Base-by-base conservation (phyloP, 2,329 filamentous ascomycete species). In the Cladophialophora exuberans region DNA sequence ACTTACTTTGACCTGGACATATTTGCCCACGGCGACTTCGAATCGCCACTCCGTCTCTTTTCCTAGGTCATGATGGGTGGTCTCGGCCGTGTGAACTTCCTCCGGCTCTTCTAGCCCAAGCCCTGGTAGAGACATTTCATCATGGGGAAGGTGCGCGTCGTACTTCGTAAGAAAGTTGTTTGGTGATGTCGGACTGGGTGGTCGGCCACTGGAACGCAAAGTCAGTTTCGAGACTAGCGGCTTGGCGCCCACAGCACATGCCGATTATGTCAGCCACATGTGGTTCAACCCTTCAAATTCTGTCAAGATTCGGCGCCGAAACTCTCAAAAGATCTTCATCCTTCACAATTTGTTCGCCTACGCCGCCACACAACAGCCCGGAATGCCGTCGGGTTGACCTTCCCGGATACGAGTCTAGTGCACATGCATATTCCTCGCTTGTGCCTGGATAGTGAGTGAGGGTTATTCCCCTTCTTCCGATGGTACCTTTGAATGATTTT, bases 31-130 rank as follows among this genome's bases (percentile, higher is more conserved):
- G 9, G 85, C 80, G 39, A 90, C 85, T 67, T 89, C 81, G 73
- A 93, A 93, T 46, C 89, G 83, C 85, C 88, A 93, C 79, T 93
- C 89, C 66, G 83, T 86, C 62, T 82, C 83, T 52, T 83, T 80
- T 46, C 79, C 76, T 60, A 93, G 81, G 60, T 73, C 76, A 56
- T 82, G 76, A 46, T 79, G 70, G 23, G 72, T 70, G 35, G 72
- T 70, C 42, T 74, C 71, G 59, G 70, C 65, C 31, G 66, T 68
- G 56, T 66, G 66, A 23, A 54, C 54, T 51, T 73, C 73, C 72
- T 85, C 84, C 66, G 83, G 76, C 57, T 83, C 81, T 50, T 86
- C 83, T 68, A 89, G 83, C 64, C 87, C 87, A 71, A 90, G 74
- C 66, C 87, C 87, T 64, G 87, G 87, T 69, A 90, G 87, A 65